phyloP scores from a whole-genome alignment of 2,329 filamentous ascomycete genomes.

The Cryphonectria radicalis region DNA sequence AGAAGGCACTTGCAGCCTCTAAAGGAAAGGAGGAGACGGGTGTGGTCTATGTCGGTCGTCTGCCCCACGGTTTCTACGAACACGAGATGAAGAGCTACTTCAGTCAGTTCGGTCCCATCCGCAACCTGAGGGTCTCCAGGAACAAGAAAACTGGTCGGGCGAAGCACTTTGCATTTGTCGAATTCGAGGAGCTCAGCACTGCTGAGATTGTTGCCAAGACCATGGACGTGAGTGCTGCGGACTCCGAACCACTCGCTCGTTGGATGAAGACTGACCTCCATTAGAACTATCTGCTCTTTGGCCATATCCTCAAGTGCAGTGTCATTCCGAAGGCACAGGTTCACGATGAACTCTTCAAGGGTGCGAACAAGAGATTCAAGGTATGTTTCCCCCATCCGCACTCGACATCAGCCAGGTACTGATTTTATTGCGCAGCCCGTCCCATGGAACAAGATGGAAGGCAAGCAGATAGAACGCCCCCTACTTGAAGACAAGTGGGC shows the following conservation, averaged over 20 bases:
- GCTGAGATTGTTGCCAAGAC: slow-evolving; percentile 91
- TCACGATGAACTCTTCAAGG: slow-evolving; percentile 84
- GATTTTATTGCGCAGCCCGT: slow-evolving; percentile 49
- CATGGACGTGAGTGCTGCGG: slow-evolving; percentile 66
- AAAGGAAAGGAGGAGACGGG: slow-evolving; percentile 63
- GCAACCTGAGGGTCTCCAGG: slow-evolving; percentile 78
- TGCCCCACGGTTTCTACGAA: slow-evolving; percentile 92
- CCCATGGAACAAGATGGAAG: slow-evolving; percentile 86
- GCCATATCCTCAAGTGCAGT: slow-evolving; percentile 89
- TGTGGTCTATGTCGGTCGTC: slow-evolving; percentile 86
- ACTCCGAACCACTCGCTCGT: not conserved
- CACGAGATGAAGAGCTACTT: slow-evolving; percentile 94
- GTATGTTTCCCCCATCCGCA: not conserved
- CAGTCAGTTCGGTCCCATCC: slow-evolving; percentile 86
- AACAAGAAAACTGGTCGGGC: slow-evolving; percentile 90
- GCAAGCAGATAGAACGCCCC: slow-evolving; percentile 73
- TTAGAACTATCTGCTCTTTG: slow-evolving; percentile 86
- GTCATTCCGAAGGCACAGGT: slow-evolving; percentile 76
- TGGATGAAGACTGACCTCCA: slow-evolving; percentile 10
- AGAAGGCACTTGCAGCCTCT: slow-evolving; percentile 35
- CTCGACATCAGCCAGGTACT: not conserved
- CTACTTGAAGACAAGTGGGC: slow-evolving; percentile 78
- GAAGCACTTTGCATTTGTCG: slow-evolving; percentile 94
- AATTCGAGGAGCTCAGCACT: slow-evolving; percentile 78
- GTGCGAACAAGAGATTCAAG: slow-evolving; percentile 89